phyloP scores from a whole-genome alignment of 2,329 filamentous ascomycete species.

The Diaporthe sp. region DNA sequence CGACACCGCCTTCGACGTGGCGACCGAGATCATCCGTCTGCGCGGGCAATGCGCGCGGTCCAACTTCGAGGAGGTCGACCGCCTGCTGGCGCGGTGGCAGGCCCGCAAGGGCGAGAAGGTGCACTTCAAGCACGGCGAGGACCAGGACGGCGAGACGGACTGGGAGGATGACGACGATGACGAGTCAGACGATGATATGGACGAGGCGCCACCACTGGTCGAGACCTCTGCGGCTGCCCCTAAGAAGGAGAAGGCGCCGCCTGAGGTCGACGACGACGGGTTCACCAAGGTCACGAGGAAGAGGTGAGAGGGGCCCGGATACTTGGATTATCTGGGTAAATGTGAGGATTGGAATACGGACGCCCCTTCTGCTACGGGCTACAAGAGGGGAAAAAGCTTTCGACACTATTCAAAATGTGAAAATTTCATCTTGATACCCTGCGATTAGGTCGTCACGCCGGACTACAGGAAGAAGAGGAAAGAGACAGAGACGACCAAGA shows the following conservation, averaged over 20 bases:
- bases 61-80: constrained; percentile 73
- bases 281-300: constrained; percentile 82
- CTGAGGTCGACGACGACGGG: constrained; percentile 84
- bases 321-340: too few species aligned
- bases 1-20: constrained; percentile 82
- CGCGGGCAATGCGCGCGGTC: constrained; percentile 74
- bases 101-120: constrained; percentile 72
- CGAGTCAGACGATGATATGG: constrained; percentile 72
- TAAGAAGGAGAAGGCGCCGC: constrained; percentile 72
- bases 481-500: constrained; percentile 7
- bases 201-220: constrained; percentile 74
- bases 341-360: neutral
- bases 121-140: constrained; percentile 67
- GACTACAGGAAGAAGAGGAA: constrained; percentile 18
- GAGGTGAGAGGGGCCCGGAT: too few species aligned
- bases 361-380: neutral
- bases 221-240: constrained; percentile 53
- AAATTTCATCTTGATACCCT: constrained; percentile 30
- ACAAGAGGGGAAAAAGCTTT: neutral
- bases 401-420: constrained; percentile 1
- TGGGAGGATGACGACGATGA: constrained; percentile 69
- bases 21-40: constrained; percentile 77
- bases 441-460: constrained; percentile 12
- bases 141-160: constrained; percentile 69
- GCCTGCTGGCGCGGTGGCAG: constrained; percentile 73